Base-by-base conservation (phyloP, 2,329 filamentous ascomycete species). In the Phialophora tarda region DNA sequence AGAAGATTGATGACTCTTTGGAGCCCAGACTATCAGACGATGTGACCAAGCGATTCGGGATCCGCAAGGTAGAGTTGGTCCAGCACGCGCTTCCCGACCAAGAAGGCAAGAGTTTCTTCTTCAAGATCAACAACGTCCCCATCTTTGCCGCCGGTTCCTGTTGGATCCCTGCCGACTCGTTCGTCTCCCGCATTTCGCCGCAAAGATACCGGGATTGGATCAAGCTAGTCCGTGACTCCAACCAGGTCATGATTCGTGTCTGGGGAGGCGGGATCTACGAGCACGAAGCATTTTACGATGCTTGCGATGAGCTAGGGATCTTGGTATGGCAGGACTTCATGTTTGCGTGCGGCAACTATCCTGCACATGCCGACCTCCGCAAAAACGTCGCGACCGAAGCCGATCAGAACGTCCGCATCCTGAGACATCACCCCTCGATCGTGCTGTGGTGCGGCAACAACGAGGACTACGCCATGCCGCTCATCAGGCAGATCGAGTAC, bases 381-480 rank as follows among this genome's bases (percentile, higher is more conserved):
- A 53, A 53, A 23, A 24, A 47, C 7, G 32, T 61, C 14, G 58
- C 58, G 65, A 74, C 81, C 26, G 91, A 93, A 77, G 88, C 89
- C 41, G 77, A 82, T n/a, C 85, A 87, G 59, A 89, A 91, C 70
- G 81, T 91, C 44, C 82, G 83, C 74, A 82, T 89, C 51, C 81
- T 97, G 44, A 86, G 92, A 54, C 92, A 97, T 76, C 93, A 97
- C 75, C 91, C 93, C 0, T 93, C 87, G 11, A 90, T 97, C 69
- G 89, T 93, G 48, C 89, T 97, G 63, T 97, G 89, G 81, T 92
- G 92, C 3, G 93, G 93, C 17, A 97, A 97, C 79, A 97, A 97
- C 74, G 93, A 97, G 77, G 93, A 97, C 75, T 97, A 97, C 77
- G 90, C 54, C 48, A 62, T 62, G n/a, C 59, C 50, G 10, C n/a